phyloP scores from a whole-genome alignment of 1,139 yeast genomes.

The Scheffersomyces illinoinensis region DNA sequence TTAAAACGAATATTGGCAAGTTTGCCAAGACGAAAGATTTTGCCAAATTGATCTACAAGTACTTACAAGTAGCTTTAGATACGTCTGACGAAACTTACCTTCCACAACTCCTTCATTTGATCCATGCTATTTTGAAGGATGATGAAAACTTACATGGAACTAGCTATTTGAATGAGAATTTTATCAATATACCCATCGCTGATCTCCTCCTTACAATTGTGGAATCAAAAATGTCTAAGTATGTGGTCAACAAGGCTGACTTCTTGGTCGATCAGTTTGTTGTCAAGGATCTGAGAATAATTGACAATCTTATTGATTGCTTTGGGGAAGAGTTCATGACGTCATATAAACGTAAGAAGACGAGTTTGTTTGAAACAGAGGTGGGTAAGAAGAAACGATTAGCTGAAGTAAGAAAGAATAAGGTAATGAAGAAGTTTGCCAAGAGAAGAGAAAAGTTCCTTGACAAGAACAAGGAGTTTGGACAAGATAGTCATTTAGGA shows the following conservation, averaged over 20 bases:
- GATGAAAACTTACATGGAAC: slow-evolving; percentile 46
- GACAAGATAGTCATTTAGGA: slow-evolving; percentile 5
- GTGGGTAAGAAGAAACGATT: slow-evolving; percentile 47
- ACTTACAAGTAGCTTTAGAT: slow-evolving; percentile 53
- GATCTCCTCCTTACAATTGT: slow-evolving; percentile 53
- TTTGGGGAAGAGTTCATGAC: slow-evolving; percentile 59
- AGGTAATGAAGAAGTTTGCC: slow-evolving; percentile 43
- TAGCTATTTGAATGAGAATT: slow-evolving; percentile 41
- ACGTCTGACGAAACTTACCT: slow-evolving; percentile 54
- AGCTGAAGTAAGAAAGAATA: slow-evolving; percentile 38
- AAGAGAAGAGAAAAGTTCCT: slow-evolving; percentile 41
- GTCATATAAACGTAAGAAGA: slow-evolving; percentile 33
- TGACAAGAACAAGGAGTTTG: slow-evolving; percentile 28
- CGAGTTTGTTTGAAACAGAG: slow-evolving; percentile 29
- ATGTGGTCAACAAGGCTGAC: slow-evolving; percentile 55
- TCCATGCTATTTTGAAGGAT: slow-evolving; percentile 65
- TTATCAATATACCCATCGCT: slow-evolving; percentile 56
- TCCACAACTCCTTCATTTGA: slow-evolving; percentile 61
- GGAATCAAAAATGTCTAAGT: slow-evolving; percentile 51
- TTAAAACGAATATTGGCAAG: slow-evolving; percentile 40
- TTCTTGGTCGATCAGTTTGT: slow-evolving; percentile 52
- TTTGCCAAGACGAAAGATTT: slow-evolving; percentile 55
- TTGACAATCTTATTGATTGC: slow-evolving; percentile 52
- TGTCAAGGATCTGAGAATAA: slow-evolving; percentile 45
- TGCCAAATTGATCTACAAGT: slow-evolving; percentile 57